Evolutionary conservation across 768 basidiomycete genomes (phyloP), one percentile per base, ranked within the genome.

Genomic region (Sporobolomyces phaffii): DNA sequence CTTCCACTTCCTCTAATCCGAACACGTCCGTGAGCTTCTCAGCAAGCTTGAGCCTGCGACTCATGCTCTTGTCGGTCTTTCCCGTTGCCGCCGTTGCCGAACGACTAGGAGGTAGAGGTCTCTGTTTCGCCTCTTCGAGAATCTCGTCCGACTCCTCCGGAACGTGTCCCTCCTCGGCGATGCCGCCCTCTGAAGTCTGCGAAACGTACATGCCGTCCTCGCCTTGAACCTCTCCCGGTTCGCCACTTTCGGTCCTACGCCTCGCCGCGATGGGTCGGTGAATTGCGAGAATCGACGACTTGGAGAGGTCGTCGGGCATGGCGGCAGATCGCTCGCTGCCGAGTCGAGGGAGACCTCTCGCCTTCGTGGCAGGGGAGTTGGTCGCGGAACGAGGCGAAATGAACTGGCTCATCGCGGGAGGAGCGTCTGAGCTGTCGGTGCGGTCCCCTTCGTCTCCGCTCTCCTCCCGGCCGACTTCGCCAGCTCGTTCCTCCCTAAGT

Each of bases 11-110:
- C 22, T 84, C 81, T 43, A 97, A 75, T 41, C 89, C 87, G 73
- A 92, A 99, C 3, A 98, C 85, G 51, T 93, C 89, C 76, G 84
- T 84, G 61, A 99, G 78, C 79, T 93, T 96, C 79, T 89, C 86
- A 2, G 90, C 92, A 44, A 99, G 79, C 49, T 85, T 84, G 45
- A 61, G 26, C 29, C 62, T 26, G 20, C 69, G 13, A 24, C n/a
- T 41, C 20, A 44, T 24, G n/a, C 26, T 56, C 33, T 36, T 59
- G 31, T 45, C 57, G 2, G 54, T 52, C 3, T 36, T 53, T 7
- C 34, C 57, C 17, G 36, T 54, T n/a, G 24, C n/a, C 17, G 34
- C 57, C 17, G 36, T 54, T n/a, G 24, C n/a, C 17, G 34, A 22
- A 17, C 50, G 38, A 17, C 43, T 31, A 4, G 44, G 48, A 28